phyloP scores from a whole-genome alignment of 2,329 filamentous ascomycete genomes.

The Capronia epimyces region DNA sequence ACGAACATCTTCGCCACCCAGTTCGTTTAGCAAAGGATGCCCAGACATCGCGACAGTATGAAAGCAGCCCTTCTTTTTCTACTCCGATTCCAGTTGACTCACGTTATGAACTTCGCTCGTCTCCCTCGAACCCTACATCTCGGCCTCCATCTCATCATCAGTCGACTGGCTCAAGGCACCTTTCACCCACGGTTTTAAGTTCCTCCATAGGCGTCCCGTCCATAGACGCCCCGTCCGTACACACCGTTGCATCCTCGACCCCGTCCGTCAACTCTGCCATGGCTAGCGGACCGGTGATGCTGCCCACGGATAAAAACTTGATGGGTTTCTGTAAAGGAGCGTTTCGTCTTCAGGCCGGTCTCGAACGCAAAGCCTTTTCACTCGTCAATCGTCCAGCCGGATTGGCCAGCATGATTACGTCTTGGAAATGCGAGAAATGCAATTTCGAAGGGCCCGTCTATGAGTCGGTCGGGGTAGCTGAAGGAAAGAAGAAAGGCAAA shows the following conservation, averaged over 20 bases:
- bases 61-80: conserved; percentile 1
- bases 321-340: conserved; percentile 40
- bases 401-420: conserved; percentile 21
- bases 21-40: background rate
- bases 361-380: conserved; percentile 24
- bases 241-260: conserved; percentile 5
- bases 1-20: conserved; percentile 5
- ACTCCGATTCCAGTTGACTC: conserved; percentile 5
- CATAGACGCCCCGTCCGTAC: conserved; percentile 1
- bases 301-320: conserved; percentile 35
- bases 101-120: background rate
- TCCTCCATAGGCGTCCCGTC: background rate
- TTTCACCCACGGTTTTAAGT: conserved; percentile 3
- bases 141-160: conserved; percentile 1
- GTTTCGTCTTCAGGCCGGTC: conserved; percentile 24
- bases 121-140: conserved; percentile 4
- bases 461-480: conserved; percentile 14
- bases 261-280: conserved; percentile 2
- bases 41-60: background rate
- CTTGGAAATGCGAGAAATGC: conserved; percentile 41
- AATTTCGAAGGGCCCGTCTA: conserved; percentile 39
- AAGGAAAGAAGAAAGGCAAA: conserved; percentile 23
- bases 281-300: conserved; percentile 14
- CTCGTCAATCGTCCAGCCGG: conserved; percentile 23
- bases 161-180: conserved; percentile 3